Percentiles rank a stretch among this genome's conserved stretches.
Conservation (phyloP, 2,329 filamentous ascomycete species). For the Zymoseptoria crescenta region DNA sequence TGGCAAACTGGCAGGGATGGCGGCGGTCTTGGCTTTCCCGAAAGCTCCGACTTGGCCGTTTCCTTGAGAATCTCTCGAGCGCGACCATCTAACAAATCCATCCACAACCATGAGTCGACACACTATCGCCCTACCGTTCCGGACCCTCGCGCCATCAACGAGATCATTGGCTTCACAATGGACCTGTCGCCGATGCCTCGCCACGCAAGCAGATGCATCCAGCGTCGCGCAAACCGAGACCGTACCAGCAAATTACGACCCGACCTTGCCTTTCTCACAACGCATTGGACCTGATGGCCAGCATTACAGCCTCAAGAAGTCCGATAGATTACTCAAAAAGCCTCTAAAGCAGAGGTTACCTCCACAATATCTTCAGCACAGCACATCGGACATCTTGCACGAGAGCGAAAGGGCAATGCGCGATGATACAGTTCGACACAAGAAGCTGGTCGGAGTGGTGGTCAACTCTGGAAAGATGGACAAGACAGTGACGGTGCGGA, state of each 20-base stretch:
- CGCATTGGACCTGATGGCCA: conserved; percentile 9
- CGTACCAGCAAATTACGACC: conserved; percentile 13
- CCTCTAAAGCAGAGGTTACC: conserved; percentile 11
- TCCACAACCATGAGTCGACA: conserved; percentile 20
- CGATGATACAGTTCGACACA: conserved; percentile 17
- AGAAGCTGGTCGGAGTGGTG: conserved; percentile 52
- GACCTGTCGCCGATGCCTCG: conserved; percentile 26
- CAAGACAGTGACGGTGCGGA: conserved; percentile 70
- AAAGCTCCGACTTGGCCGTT: background rate
- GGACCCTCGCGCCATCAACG: conserved; percentile 13
- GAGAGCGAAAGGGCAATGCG: conserved; percentile 21
- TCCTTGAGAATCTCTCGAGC: conserved; percentile 1
- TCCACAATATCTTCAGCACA: conserved; percentile 17
- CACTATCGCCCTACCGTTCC: conserved; percentile 19
- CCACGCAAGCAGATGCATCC: conserved; percentile 18
- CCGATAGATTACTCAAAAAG: conserved; percentile 20
- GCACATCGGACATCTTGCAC: conserved; percentile 14
- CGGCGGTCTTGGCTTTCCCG: background rate
- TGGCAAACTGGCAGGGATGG: too few relatives aligned
- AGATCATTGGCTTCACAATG: conserved; percentile 17
- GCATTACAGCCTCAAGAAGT: conserved; percentile 11
- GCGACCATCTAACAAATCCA: conserved; percentile 7
- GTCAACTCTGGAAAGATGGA: conserved; percentile 70
- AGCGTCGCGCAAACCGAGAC: background rate
- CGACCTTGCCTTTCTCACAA: conserved; percentile 11